Conservation (phyloP, 768 basidiomycete genomes). For the Amanita fuliginea region DNA sequence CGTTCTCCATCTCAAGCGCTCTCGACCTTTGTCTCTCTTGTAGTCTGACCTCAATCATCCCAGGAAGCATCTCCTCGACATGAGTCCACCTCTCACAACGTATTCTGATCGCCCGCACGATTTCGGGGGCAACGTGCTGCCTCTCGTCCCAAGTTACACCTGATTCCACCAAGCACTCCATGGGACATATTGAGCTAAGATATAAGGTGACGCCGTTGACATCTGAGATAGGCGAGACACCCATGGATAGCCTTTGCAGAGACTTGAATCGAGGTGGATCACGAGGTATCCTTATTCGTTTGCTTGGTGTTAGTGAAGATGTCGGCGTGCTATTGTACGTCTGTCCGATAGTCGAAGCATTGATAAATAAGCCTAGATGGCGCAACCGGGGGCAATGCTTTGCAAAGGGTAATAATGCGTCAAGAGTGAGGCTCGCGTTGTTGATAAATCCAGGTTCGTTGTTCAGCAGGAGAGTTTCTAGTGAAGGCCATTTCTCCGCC, state of each 20-base stretch:
- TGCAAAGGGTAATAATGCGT: constrained; percentile 29
- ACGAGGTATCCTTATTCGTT: constrained; percentile 9
- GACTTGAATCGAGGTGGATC: constrained; percentile 17
- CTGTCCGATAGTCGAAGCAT: constrained; percentile 20
- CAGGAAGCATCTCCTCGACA: constrained; percentile 29
- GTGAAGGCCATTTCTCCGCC: constrained; percentile 31
- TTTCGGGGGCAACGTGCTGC: not conserved
- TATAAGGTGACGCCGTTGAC: constrained; percentile 36
- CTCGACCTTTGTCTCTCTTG: constrained; percentile 30
- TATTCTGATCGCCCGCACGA: constrained; percentile 10
- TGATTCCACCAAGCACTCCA: constrained; percentile 26
- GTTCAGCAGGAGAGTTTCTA: constrained; percentile 34
- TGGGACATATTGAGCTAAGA: constrained; percentile 39
- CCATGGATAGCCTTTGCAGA: constrained; percentile 31
- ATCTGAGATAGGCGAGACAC: constrained; percentile 35
- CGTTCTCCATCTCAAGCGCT: constrained; percentile 31
- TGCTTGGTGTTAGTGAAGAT: constrained; percentile 10
- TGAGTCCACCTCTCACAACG: constrained; percentile 28
- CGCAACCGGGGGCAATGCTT: constrained; percentile 26
- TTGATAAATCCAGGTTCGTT: constrained; percentile 27
- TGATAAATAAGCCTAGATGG: constrained; percentile 30
- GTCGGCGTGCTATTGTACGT: constrained; percentile 8
- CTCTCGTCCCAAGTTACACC: constrained; percentile 39
- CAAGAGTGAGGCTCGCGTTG: constrained; percentile 22
- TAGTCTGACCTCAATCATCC: constrained; percentile 29